phyloP scores from a whole-genome alignment of 495 filamentous ascomycete species.

The Rhizodiscina lignyota region DNA sequence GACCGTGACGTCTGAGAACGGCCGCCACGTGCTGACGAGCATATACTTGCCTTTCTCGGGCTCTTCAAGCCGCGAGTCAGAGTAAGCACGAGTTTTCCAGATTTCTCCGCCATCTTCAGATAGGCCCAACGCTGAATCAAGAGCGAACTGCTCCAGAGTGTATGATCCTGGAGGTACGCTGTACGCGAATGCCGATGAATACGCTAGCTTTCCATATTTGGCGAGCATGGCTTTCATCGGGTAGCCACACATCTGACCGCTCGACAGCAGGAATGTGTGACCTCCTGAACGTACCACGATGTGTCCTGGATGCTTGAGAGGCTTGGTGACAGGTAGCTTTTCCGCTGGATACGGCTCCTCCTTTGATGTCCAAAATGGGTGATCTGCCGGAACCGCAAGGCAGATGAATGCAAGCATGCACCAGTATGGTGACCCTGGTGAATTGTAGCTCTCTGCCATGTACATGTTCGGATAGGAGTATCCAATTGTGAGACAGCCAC shows the following conservation, averaged over 20 bases:
- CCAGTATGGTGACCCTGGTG: conserved; percentile 57
- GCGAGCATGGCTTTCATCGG: conserved; percentile 63
- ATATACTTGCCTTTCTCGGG: conserved; percentile 29
- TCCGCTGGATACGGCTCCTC: conserved; percentile 43
- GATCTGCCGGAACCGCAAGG: conserved; percentile 44
- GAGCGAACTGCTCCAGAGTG: conserved; percentile 56
- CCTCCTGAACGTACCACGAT: conserved; percentile 42
- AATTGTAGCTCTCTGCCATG: conserved; percentile 69
- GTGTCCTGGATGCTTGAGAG: conserved; percentile 50
- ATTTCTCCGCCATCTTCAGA: conserved; percentile 65
- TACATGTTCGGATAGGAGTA: conserved; percentile 71
- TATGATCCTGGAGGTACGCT: conserved; percentile 61
- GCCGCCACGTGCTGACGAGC: conserved; percentile 48
- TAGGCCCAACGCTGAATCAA: conserved; percentile 56
- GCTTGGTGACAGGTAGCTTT: conserved; percentile 33
- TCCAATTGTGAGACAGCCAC: conserved; percentile 58
- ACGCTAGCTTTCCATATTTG: conserved; percentile 68
- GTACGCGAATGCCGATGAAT: conserved; percentile 58
- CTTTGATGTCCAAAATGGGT: conserved; percentile 57
- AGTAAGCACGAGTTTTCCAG: conserved; percentile 54
- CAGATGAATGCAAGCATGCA: conserved; percentile 61
- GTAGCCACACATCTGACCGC: conserved; percentile 64
- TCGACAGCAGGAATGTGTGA: conserved; percentile 56
- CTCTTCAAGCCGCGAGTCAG: conserved; percentile 37
- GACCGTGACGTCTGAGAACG: conserved; percentile 47